phyloP scores from a whole-genome alignment of 371 early-diverging fungal genomes.

The Zopfochytrium polystomum region DNA sequence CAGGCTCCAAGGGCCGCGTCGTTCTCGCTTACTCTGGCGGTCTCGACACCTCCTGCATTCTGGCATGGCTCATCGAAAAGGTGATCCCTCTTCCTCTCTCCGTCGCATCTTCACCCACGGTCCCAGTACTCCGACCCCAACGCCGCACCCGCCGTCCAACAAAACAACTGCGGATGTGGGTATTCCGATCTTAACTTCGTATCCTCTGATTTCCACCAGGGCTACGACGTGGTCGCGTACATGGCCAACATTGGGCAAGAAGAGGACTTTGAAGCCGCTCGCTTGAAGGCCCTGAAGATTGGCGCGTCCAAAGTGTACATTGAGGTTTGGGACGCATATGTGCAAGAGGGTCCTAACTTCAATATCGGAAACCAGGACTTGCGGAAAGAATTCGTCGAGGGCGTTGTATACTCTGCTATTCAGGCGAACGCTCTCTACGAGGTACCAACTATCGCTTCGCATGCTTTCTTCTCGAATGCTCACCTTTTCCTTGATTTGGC shows the following conservation, averaged over 20 bases:
- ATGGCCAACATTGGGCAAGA: conserved; percentile 98
- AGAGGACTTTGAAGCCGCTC: conserved; percentile 94
- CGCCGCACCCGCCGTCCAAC: no score
- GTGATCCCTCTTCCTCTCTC: no score
- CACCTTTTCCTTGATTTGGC: background rate
- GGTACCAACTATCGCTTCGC: conserved; percentile 21
- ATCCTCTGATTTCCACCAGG: no score
- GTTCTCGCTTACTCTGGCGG: conserved; percentile 73
- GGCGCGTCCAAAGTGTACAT: conserved; percentile 94
- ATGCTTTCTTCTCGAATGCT: background rate
- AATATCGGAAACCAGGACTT: conserved; percentile 74
- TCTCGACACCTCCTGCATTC: conserved; percentile 96
- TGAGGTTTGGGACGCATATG: conserved; percentile 55
- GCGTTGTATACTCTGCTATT: conserved; percentile 87
- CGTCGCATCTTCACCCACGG: no score
- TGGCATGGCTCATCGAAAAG: conserved; percentile 95
- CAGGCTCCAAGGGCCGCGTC: conserved; percentile 16
- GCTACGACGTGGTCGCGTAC: conserved; percentile 94
- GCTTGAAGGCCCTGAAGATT: conserved; percentile 83
- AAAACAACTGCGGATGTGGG: no score
- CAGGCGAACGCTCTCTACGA: conserved; percentile 96
- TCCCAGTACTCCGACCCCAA: no score
- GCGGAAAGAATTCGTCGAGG: conserved; percentile 87
- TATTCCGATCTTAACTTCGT: no score
- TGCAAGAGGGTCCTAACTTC: no score